A percentile compares a stretch with the other conserved stretches of the same genome.
Evolutionary conservation across 2,329 filamentous ascomycete genomes (phyloP).

Genomic region (Ophiostoma tasmaniense): DNA sequence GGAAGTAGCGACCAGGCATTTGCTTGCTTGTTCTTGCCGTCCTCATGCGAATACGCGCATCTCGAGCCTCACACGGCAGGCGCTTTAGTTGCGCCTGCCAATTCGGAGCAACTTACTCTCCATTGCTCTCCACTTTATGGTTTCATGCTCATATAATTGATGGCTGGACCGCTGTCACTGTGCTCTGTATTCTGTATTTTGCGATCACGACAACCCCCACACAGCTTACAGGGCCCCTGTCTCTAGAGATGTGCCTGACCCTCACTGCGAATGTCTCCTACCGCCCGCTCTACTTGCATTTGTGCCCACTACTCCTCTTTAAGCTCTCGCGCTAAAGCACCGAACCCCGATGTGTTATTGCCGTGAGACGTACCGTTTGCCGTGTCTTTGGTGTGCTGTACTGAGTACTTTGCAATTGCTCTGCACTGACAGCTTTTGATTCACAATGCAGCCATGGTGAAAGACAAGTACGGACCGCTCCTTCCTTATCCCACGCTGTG

Average conservation of each 20-base stretch:
- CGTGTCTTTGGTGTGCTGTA: neutral
- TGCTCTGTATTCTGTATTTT: too few species aligned
- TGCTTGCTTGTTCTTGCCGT: neutral
- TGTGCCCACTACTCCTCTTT: neutral
- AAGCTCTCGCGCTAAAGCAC: neutral
- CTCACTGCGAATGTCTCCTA: neutral
- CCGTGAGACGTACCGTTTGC: slow-evolving; percentile 3
- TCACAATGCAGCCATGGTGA: neutral
- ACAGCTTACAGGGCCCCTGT: neutral
- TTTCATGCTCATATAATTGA: too few species aligned
- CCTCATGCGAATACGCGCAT: neutral
- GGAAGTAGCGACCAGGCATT: neutral
- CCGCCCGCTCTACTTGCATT: neutral
- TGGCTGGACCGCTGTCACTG: too few species aligned
- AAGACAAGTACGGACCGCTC: too few species aligned
- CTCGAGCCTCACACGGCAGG: too few species aligned
- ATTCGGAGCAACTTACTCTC: too few species aligned
- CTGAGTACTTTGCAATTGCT: too few species aligned
- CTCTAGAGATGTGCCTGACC: too few species aligned
- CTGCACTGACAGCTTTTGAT: neutral
- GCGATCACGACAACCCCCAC: neutral
- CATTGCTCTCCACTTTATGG: too few species aligned
- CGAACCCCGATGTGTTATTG: neutral
- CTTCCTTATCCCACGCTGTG: neutral
- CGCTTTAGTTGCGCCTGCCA: neutral